Percentiles rank a stretch among this genome's conserved stretches.
Evolutionary conservation across 1,284 basidiomycete species (phyloP).

Genomic region (Ganoderma multipileum): DNA sequence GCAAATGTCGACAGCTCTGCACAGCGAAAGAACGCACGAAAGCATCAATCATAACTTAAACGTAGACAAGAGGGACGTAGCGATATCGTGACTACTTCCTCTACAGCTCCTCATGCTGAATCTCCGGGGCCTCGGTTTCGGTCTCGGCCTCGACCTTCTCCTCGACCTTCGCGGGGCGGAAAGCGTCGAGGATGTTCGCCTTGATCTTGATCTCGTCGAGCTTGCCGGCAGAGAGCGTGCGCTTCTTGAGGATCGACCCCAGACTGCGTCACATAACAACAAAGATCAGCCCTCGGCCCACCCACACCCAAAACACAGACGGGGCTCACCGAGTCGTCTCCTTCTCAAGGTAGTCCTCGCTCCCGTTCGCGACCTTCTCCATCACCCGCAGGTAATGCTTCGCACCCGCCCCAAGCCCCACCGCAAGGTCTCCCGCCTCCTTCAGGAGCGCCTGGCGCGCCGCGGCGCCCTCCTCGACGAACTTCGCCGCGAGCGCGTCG

Average conservation of each 20-base stretch:
- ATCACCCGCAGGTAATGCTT: constrained; percentile 91
- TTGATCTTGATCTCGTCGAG: constrained; percentile 95
- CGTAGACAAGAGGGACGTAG: constrained; percentile 7
- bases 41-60: constrained; percentile 12
- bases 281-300: not conserved
- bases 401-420: constrained; percentile 57
- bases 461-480: constrained; percentile 69
- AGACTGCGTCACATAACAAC: constrained; percentile 50
- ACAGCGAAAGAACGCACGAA: not conserved
- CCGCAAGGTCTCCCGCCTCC: constrained; percentile 61
- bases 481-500: constrained; percentile 81
- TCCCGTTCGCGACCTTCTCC: constrained; percentile 84
- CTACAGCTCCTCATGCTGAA: constrained; percentile 33
- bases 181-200: constrained; percentile 85
- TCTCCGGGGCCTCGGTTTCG: constrained; percentile 24
- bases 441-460: constrained; percentile 67
- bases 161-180: constrained; percentile 58
- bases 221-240: constrained; percentile 77
- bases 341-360: constrained; percentile 84
- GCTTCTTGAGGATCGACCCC: constrained; percentile 75
- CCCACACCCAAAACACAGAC: not conserved
- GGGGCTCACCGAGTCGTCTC: constrained; percentile 83
- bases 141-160: constrained; percentile 45
- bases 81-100: constrained; percentile 5
- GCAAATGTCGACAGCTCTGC: not conserved